Base-by-base conservation (phyloP, 2,329 filamentous ascomycete genomes). In the Stenocarpella maydis region DNA sequence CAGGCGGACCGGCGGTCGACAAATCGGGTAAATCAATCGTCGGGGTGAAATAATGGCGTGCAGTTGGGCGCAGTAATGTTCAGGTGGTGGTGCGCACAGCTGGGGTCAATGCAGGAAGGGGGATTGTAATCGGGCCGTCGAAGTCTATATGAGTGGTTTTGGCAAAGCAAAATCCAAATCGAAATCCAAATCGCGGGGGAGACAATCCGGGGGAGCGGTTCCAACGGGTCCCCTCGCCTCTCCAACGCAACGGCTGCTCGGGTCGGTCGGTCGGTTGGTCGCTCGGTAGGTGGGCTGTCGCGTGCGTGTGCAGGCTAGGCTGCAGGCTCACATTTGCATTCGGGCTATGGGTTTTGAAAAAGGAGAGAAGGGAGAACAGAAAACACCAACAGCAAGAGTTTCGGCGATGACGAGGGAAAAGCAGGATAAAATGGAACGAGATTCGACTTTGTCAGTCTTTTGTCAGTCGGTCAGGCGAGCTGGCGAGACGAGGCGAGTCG, bases 111-210 rank as follows among this genome's bases (percentile, higher is more conserved):
- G 67, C 69, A 71, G 61, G 28, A 55, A 49, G 37, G 64, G 54
- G 34, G 49, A 45, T 67, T 31, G 54, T 67, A 71, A 67, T 71
- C 70, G 70, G 70, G 70, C 70, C 70, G 70, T 67, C 68, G 70
- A 64, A 58, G 58, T 60, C 34, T 58, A 28, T 61, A 55, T 54
- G 61, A 50, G 63, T 41, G 65, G 53, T 58, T 67, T 55, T 67
- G 65, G 50, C 52, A 67, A 63, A 15, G 28, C 41, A 60, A 69
- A 69, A 58, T 52, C 28, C 34, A 67, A 69, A 69, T 69, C 70
- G 70, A 69, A 69, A 58, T 52, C 28, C 34, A 67, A 69, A 69
- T 69, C 70, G 70, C 70, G 70, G 70, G 70, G 70, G 65, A 65
- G 39, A 53, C 47, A 71, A 71, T 71, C 69, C 69, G 69, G 69